Evolutionary conservation across 2,329 filamentous ascomycete genomes (phyloP).

Genomic region (Rhexocercosporidium sp.): DNA sequence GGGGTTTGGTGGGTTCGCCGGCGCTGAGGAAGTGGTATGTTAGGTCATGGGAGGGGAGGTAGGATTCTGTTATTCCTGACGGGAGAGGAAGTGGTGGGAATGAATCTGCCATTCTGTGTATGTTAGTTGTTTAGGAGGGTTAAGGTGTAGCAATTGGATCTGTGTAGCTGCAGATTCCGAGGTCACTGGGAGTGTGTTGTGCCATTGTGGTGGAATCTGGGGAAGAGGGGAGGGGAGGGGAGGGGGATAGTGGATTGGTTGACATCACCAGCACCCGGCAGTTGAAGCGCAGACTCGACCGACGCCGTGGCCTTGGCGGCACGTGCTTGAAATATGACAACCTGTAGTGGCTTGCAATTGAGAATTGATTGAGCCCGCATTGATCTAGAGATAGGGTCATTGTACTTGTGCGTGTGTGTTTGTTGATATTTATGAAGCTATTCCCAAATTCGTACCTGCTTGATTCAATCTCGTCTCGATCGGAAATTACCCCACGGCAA

Average conservation of each 20-base stretch:
- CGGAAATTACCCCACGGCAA: neutral
- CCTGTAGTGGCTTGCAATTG: neutral
- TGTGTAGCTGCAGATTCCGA: neutral
- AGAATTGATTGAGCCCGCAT: neutral
- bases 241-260: neutral
- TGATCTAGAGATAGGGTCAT: too few species aligned
- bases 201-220: neutral
- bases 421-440: neutral
- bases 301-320: neutral
- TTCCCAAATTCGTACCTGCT: neutral
- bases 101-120: slow-evolving; percentile 21
- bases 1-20: slow-evolving; percentile 52
- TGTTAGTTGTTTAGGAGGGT: slow-evolving; percentile 12
- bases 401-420: too few species aligned
- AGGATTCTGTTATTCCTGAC: slow-evolving; percentile 57
- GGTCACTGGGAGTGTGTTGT: neutral
- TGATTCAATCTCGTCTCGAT: too few species aligned
- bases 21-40: slow-evolving; percentile 66
- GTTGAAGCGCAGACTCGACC: neutral
- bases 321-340: neutral
- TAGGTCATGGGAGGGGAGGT: slow-evolving; percentile 62
- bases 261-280: neutral
- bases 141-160: slow-evolving; percentile 6
- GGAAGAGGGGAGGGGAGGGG: neutral
- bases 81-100: slow-evolving; percentile 52